Conservation (phyloP, 2,329 filamentous ascomycete species). For the Aspergillus fischeri region DNA sequence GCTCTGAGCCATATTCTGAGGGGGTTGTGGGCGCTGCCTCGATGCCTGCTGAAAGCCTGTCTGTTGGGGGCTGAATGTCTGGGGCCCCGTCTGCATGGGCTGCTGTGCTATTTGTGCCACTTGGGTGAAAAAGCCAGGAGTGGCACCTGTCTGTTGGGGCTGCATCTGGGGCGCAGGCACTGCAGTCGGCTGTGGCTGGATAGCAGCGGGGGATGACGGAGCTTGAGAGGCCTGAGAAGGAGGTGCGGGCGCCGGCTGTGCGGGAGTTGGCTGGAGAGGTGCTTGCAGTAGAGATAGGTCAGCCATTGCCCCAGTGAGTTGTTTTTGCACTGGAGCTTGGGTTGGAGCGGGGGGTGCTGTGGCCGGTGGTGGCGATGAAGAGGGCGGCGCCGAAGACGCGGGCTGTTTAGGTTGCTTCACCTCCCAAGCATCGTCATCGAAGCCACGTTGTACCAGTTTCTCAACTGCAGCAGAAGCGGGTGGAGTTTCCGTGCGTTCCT, state of each 20-base stretch:
- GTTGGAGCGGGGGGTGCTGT: slow-evolving; percentile 33
- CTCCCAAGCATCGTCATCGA: slow-evolving; percentile 97
- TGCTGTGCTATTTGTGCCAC: slow-evolving; percentile 31
- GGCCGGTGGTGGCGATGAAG: slow-evolving; percentile 33
- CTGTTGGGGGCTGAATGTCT: slow-evolving; percentile 32
- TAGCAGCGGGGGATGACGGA: slow-evolving; percentile 38
- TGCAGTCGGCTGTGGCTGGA: slow-evolving; percentile 36
- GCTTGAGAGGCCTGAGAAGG: slow-evolving; percentile 44
- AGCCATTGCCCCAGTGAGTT: slow-evolving; percentile 65
- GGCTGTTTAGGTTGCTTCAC: slow-evolving; percentile 73
- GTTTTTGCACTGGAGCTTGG: slow-evolving; percentile 22
- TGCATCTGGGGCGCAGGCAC: slow-evolving; percentile 33
- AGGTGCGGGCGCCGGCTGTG: slow-evolving; percentile 46
- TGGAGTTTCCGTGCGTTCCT: slow-evolving; percentile 44
- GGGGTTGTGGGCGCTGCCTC: slow-evolving; percentile 67
- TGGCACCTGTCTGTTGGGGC: slow-evolving; percentile 43
- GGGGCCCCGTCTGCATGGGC: slow-evolving; percentile 13
- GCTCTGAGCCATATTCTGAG: slow-evolving; percentile 57
- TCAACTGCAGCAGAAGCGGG: slow-evolving; percentile 46
- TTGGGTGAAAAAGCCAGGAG: slow-evolving; percentile 50
- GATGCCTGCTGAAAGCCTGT: slow-evolving; percentile 41
- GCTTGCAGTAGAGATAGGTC: slow-evolving; percentile 62
- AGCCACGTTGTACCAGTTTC: slow-evolving; percentile 57
- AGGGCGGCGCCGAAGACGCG: slow-evolving; percentile 31
- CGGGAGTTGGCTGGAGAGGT: slow-evolving; percentile 54